Base-by-base conservation (phyloP, 169 alveolate species). In the Cardiosporidium cionae region DNA sequence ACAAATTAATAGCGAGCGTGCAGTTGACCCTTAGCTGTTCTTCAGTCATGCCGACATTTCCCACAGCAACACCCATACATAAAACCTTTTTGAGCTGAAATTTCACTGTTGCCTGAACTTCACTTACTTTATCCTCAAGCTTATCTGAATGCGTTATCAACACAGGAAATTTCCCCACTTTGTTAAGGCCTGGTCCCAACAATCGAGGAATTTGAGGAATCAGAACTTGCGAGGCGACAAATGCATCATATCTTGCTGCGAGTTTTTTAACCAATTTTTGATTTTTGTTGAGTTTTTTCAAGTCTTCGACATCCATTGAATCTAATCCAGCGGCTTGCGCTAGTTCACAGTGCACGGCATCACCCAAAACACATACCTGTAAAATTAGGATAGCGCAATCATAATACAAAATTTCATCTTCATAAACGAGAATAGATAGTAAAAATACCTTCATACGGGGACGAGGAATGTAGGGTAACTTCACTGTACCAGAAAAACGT, bases 101-200 rank as follows among this genome's bases (percentile, higher is more conserved):
- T 89, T 94, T 94, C 63, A 94, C 90, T 44, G 93, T 88, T 52
- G 95, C 87, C 82, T 91, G 91, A 74, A 94, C 91, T 87, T 98
- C 99, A 74, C 90, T 92, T 37, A 96, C 94, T 92, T 98, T 97
- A 66, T 89, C 96, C 84, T 88, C 94, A 64, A 97, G 92, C 85
- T 94, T 92, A 83, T 96, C 99, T 79, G 79, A 88, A 80, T 95
- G 99, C 52, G 98, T 93, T 80, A 98, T 92, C 81, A 95, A 96
- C 68, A 98, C 91, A 34, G 99, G 99, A 96, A 97, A 98, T 88
- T 94, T 97, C 64, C 99, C 99, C 72, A 99, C 98, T 91, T 96
- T 98, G 90, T 94, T 94, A 54, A 97, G 91, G 70, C 97, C 97
- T 77, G 99, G 99, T 64, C 99, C 99, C 32, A 97, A 91, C 76